Evolutionary conservation across 83 land plant species (phyloP).

Genomic region (Picea mariana): DNA sequence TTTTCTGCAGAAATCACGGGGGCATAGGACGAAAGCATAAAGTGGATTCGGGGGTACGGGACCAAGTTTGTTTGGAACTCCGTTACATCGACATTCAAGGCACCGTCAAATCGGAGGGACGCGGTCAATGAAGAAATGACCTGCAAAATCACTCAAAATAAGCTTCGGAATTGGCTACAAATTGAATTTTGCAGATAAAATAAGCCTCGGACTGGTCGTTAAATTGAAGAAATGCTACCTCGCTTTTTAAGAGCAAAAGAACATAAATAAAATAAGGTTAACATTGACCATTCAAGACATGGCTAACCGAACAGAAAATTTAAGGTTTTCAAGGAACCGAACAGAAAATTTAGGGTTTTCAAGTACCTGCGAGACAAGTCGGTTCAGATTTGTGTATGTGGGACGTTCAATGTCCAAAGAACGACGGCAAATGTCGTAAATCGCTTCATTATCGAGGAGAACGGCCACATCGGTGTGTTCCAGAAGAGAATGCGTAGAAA

Average conservation of each 20-base stretch:
- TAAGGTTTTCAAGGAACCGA: too few relatives aligned
- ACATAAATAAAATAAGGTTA: too few relatives aligned
- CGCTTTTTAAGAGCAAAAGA: too few relatives aligned
- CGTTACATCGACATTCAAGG: conserved; percentile 55
- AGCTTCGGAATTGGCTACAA: background rate
- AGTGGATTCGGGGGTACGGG: conserved; percentile 58
- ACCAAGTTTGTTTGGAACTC: conserved; percentile 67
- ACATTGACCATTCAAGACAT: too few relatives aligned
- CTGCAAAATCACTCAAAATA: background rate
- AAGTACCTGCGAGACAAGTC: conserved; percentile 55
- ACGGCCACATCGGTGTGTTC: conserved; percentile 57
- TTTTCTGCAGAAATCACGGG: conserved; percentile 67
- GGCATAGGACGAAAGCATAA: conserved; percentile 62
- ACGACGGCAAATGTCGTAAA: conserved; percentile 59
- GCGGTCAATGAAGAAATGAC: conserved; percentile 63
- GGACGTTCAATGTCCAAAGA: conserved; percentile 61
- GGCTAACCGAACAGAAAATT: too few relatives aligned
- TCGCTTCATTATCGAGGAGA: conserved; percentile 29
- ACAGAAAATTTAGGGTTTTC: too few relatives aligned
- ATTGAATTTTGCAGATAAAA: background rate
- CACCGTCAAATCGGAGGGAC: conserved; percentile 58
- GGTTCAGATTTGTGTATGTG: conserved; percentile 60
- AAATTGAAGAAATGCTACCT: too few relatives aligned
- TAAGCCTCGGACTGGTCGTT: too few relatives aligned
- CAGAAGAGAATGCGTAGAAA: conserved; percentile 54